Evolutionary conservation across 2,329 filamentous ascomycete genomes (phyloP), one percentile per base, ranked within the genome.

Genomic region (Penicillium glabrum): DNA sequence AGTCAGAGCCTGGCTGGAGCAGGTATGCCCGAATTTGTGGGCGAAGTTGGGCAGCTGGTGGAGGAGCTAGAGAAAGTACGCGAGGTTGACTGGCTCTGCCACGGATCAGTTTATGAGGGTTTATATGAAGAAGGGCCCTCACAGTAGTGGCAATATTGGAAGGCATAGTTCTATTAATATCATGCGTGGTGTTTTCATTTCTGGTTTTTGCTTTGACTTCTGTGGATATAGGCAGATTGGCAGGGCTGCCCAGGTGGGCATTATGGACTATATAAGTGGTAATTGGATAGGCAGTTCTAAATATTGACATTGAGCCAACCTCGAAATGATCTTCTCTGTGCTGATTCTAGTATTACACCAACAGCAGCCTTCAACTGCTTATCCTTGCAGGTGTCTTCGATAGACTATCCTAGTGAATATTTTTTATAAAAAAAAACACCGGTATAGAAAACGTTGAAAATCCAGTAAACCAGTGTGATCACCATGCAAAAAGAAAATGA

Each of bases 1-100:
- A 83, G 79, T 13, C 84, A 87, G 59, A 80, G 80, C 9, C 74
- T 88, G 43, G 83, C 85, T 6, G 79, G 79, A 1, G 83, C 81
- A 14, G 86, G 86, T 4, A 80, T 88, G 71, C 81, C 83, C 0
- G 86, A 88, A 62, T 87, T 87, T 64, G 80, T 85, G 10, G 77
- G 71, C 24, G 82, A 85, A 57, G 83, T 88, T 21, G 81, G 82
- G 2, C 80, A 81, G 43, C 75, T 88, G 46, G 84, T 86, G 16
- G 84, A 87, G 27, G 76, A 80, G 59, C 66, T 88, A 53, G 78
- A 81, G 60, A 80, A 81, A 62, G 75, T 88, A 5, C 79, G 82
- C 41, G 80, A 82, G 59, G 83, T 87, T 5, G 85, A 88, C 66
- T 81, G 83, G 72, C 79, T 79, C 61, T 79, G 79, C 43, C 85